Base-by-base conservation (phyloP, 163 green algal genomes). In the Trebouxia gelatinosa region DNA sequence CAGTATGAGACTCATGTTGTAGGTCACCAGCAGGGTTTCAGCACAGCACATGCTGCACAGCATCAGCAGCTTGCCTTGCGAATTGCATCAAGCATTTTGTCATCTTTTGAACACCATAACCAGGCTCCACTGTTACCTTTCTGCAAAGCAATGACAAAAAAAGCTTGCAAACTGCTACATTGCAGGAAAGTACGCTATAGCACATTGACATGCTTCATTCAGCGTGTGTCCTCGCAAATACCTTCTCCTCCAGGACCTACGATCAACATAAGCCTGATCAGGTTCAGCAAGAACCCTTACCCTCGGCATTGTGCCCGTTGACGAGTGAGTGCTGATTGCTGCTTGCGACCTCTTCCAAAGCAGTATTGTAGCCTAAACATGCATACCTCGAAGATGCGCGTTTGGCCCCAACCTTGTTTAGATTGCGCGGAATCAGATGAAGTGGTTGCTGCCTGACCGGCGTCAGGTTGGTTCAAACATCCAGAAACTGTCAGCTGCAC, bases 61-160 rank as follows among this genome's bases (percentile, higher is more conserved):
- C 61, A 31, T 4, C 34, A n/a, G 32, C 61, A 16, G 19, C 59
- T 31, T 67, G 81, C 87, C 87, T 91, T 91, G 40, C 81, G 78
- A 0, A 91, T 80, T 7, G 87, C 87, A 48, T 91, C 85, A 32
- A 91, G 83, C 21, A 91, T 86, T 17, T 50, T 74, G 72, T 91
- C 87, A 76, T 91, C 87, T 28, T 86, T 80, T 17, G 67, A 72
- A 79, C 84, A 88, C 85, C 85, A 91, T 11, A 91, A 75, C 87
- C 87, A 91, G 5, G 83, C 79, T 35, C 85, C 87, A 38, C 67
- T 66, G 57, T 89, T 83, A 29, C 67, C 57, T 21, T 74, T 61
- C 87, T 88, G 79, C 61, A 50, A 9, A 37, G 34, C 29, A 78
- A 4, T 29, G 13, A 13, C 50, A 51, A 62, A 62, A 26, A 62